These are phyloP conservation scores for Metschnikowia hibisci DNA, from an alignment of 805 yeast species.

Conservation along the genomic window DNA sequence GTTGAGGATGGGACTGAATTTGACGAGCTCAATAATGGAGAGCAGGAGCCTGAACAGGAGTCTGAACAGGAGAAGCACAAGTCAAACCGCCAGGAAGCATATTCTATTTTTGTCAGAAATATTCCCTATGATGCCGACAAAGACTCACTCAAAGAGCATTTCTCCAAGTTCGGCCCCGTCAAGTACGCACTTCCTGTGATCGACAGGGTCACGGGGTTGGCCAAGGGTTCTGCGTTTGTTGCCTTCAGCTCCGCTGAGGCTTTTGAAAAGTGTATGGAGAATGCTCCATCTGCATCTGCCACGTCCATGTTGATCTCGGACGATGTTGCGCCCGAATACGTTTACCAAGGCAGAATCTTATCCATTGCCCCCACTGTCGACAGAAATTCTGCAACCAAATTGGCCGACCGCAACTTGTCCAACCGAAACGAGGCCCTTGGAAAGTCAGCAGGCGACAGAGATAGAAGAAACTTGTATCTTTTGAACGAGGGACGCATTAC, in stretches of 20 bases:
- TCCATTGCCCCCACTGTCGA: constrained; percentile 83
- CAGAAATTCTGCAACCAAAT: constrained; percentile 70
- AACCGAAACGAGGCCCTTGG: constrained; percentile 77
- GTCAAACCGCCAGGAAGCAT: constrained; percentile 62
- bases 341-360: constrained; percentile 86
- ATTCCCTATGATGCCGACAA: constrained; percentile 91
- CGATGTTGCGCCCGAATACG: constrained; percentile 85
- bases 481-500: constrained; percentile 93
- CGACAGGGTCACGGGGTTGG: constrained; percentile 79
- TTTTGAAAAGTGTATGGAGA: constrained; percentile 61
- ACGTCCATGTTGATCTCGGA: constrained; percentile 79
- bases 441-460: constrained; percentile 73
- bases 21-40: constrained; percentile 23
- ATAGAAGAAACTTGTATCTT: constrained; percentile 78
- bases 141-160: constrained; percentile 75
- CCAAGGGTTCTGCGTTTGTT: constrained; percentile 94
- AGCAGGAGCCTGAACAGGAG: constrained; percentile 20
- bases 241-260: constrained; percentile 67
- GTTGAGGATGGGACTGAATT: constrained; percentile 29
- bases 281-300: constrained; percentile 69
- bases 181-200: constrained; percentile 91
- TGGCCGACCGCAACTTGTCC: constrained; percentile 68
- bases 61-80: constrained; percentile 31
- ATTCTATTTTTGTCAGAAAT: constrained; percentile 81
- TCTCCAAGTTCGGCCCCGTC: constrained; percentile 77